Conservation (phyloP, 2,329 filamentous ascomycete species). For the Colletotrichum sp. region DNA sequence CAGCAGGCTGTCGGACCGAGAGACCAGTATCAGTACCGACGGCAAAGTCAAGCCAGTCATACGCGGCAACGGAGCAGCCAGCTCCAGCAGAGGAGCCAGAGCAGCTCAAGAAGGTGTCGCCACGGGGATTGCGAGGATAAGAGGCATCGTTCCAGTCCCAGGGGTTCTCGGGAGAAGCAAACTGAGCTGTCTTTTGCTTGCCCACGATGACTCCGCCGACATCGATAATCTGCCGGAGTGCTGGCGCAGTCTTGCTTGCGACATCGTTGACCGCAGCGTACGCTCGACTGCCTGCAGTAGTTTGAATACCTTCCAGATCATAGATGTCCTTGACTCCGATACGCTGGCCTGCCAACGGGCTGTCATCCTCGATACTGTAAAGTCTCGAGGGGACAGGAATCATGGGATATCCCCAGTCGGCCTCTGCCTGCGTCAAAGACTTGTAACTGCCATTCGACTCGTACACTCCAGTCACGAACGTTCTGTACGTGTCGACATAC, state of each 20-base stretch:
- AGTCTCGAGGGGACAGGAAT: slow-evolving; percentile 44
- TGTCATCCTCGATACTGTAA: slow-evolving; percentile 34
- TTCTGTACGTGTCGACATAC: slow-evolving; percentile 1
- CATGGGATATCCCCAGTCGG: background rate
- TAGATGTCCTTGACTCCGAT: slow-evolving; percentile 39
- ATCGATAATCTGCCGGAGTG: slow-evolving; percentile 61
- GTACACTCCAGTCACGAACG: background rate
- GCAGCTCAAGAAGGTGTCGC: slow-evolving; percentile 47
- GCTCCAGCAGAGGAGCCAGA: slow-evolving; percentile 30
- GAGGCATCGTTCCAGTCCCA: slow-evolving; percentile 50
- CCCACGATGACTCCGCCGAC: slow-evolving; percentile 63
- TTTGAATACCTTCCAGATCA: slow-evolving; percentile 54
- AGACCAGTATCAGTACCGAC: slow-evolving; percentile 27
- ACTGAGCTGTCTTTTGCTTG: slow-evolving; percentile 56
- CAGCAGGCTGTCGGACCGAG: slow-evolving; percentile 30
- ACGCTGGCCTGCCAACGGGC: slow-evolving; percentile 42
- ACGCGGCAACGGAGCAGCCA: slow-evolving; percentile 30
- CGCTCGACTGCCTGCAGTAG: slow-evolving; percentile 61
- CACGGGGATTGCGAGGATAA: slow-evolving; percentile 50
- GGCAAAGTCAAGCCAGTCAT: slow-evolving; percentile 31
- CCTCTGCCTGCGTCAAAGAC: background rate
- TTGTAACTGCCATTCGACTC: slow-evolving; percentile 3
- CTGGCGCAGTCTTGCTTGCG: slow-evolving; percentile 49
- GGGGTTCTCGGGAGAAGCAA: slow-evolving; percentile 42
- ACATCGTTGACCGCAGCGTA: slow-evolving; percentile 59